A percentile compares a stretch with the other conserved stretches of the same genome.
Conservation (phyloP, 2,329 filamentous ascomycete genomes). For the Drechslerella dactyloides region DNA sequence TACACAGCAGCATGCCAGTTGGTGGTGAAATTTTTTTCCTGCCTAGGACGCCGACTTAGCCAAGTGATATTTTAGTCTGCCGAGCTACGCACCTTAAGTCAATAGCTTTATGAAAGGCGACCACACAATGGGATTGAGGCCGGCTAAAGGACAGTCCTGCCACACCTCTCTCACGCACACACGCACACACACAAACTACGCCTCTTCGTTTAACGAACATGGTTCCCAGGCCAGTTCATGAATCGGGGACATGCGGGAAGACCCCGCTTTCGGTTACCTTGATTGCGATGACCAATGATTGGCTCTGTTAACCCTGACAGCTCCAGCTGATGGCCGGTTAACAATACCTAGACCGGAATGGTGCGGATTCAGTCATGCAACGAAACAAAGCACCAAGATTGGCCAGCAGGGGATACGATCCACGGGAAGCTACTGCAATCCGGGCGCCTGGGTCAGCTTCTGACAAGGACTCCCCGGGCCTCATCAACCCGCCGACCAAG, state of each 20-base stretch:
- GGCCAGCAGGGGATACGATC: constrained; percentile 7
- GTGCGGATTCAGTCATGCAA: constrained; percentile 17
- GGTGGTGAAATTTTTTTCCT: background rate
- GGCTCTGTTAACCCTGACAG: constrained; percentile 14
- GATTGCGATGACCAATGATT: constrained; percentile 22
- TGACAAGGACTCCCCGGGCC: constrained; percentile 13
- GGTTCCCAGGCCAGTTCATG: constrained; percentile 17
- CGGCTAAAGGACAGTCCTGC: constrained; percentile 30
- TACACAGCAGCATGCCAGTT: no score
- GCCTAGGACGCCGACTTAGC: constrained; percentile 7
- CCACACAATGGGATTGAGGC: constrained; percentile 19
- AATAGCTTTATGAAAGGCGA: constrained; percentile 33
- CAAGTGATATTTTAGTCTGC: background rate
- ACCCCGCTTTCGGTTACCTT: constrained; percentile 39
- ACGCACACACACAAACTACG: constrained; percentile 20
- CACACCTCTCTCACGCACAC: constrained; percentile 11
- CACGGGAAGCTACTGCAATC: constrained; percentile 24
- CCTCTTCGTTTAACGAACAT: constrained; percentile 7
- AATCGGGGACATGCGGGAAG: constrained; percentile 47
- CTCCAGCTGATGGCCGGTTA: constrained; percentile 33
- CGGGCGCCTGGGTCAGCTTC: constrained; percentile 6
- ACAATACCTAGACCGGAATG: constrained; percentile 23
- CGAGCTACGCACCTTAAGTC: constrained; percentile 1
- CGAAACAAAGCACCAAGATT: constrained; percentile 7
- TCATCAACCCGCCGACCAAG: background rate